Evolutionary conservation across 2,329 filamentous ascomycete genomes (phyloP).

Genomic region (Trichoderma endophyticum): DNA sequence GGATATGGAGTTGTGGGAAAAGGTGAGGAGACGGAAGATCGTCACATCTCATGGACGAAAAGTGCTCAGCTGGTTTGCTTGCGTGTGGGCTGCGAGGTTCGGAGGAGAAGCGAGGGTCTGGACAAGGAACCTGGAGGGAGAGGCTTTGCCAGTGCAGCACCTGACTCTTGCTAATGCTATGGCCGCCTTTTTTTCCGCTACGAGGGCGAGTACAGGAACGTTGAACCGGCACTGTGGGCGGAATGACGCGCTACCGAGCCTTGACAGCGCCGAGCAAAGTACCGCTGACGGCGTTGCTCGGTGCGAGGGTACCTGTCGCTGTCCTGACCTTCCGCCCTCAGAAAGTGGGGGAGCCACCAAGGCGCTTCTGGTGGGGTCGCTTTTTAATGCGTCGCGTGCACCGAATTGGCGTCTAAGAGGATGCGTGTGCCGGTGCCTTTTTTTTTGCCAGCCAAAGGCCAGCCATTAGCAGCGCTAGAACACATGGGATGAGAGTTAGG

Average conservation of each 20-base stretch:
- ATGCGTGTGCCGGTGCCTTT: neutral
- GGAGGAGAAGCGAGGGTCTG: constrained; percentile 13
- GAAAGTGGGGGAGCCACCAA: neutral
- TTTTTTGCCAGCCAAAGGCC: neutral
- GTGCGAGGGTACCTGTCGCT: neutral
- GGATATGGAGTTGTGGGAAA: neutral
- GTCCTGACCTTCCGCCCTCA: neutral
- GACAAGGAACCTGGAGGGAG: neutral
- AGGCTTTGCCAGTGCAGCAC: constrained; percentile 11
- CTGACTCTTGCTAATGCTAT: constrained; percentile 4
- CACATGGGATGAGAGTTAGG: neutral
- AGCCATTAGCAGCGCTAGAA: neutral
- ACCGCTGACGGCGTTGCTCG: neutral
- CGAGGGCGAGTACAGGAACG: neutral
- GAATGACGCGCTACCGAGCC: constrained; percentile 17
- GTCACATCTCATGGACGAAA: constrained; percentile 12
- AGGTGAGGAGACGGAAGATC: neutral
- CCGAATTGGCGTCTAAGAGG: constrained; percentile 6
- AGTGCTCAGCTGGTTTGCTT: neutral
- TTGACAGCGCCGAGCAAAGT: neutral
- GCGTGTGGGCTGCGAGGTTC: constrained; percentile 15
- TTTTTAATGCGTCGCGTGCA: constrained; percentile 16
- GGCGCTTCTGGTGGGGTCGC: neutral
- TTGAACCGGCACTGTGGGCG: neutral
- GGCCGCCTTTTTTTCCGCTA: neutral